Evolutionary conservation across 192 early-diverging fungal species (phyloP).

Genomic region (Cetraspora pellucida): DNA sequence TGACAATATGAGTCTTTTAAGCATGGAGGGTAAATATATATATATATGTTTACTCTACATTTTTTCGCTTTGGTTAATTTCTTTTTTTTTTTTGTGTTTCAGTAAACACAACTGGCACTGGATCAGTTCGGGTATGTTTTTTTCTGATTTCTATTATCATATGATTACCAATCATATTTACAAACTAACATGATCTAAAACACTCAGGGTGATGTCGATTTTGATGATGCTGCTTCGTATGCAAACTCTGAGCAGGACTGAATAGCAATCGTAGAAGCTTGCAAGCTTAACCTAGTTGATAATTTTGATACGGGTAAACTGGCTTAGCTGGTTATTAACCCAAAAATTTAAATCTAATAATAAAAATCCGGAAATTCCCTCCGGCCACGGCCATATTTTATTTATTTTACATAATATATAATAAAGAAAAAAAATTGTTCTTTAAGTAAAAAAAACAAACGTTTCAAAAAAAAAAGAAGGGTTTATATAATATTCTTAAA

Average conservation of each 20-base stretch:
- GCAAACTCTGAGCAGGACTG: constrained; percentile 46
- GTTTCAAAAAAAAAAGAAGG: too few relatives aligned
- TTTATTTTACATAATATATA: too few relatives aligned
- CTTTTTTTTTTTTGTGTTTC: not conserved
- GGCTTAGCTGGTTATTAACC: too few relatives aligned
- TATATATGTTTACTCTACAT: not conserved
- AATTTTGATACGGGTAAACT: too few relatives aligned
- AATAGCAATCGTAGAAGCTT: too few relatives aligned
- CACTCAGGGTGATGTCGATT: constrained; percentile 61
- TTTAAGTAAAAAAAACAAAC: too few relatives aligned
- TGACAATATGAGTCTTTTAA: constrained; percentile 70
- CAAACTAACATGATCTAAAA: not conserved
- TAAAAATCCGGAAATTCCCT: too few relatives aligned
- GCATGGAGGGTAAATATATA: constrained; percentile 52
- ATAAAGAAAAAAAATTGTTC: too few relatives aligned
- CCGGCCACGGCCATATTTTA: too few relatives aligned
- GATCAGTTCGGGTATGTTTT: constrained; percentile 61
- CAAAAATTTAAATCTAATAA: too few relatives aligned
- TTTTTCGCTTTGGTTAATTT: not conserved
- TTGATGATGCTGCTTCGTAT: constrained; percentile 52
- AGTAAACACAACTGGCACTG: constrained; percentile 82
- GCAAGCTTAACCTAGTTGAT: too few relatives aligned
- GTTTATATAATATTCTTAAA: too few relatives aligned
- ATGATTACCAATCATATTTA: not conserved
- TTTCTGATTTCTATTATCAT: not conserved